phyloP scores from a whole-genome alignment of 2,329 filamentous ascomycete genomes.

The Hypoxylon sp. region DNA sequence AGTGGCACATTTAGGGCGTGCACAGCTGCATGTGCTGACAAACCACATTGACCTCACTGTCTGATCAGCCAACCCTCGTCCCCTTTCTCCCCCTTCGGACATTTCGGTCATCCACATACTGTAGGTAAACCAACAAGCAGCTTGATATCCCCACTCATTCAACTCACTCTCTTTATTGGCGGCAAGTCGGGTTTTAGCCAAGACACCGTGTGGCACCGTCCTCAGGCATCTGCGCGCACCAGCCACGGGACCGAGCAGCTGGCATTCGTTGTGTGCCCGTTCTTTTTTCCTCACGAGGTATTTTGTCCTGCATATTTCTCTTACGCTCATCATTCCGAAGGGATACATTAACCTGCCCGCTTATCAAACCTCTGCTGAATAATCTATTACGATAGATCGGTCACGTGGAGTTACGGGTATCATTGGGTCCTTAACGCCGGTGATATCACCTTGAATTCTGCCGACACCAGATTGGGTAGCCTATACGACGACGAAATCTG shows the following conservation, averaged over 20 bases:
- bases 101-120: conserved; percentile 35
- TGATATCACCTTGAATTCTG: conserved; percentile 42
- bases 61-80: conserved; percentile 28
- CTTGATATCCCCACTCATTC: conserved; percentile 23
- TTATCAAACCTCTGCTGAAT: conserved; percentile 29
- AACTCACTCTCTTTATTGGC: conserved; percentile 28
- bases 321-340: conserved; percentile 14
- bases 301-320: conserved; percentile 22
- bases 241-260: conserved; percentile 35
- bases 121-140: conserved; percentile 25
- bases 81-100: conserved; percentile 30
- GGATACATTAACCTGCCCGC: conserved; percentile 4
- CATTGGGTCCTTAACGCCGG: conserved; percentile 37
- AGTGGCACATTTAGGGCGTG: conserved; percentile 38
- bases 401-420: conserved; percentile 43
- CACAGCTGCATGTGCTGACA: conserved; percentile 38
- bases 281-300: conserved; percentile 20
- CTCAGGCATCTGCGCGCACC: conserved; percentile 21
- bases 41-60: conserved; percentile 30
- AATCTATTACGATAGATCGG: conserved; percentile 41
- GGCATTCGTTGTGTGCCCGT: neutral
- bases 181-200: conserved; percentile 11
- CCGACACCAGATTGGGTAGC: conserved; percentile 38
- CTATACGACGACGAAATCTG: conserved; percentile 37
- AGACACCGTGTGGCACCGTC: conserved; percentile 37